A percentile compares a stretch with the other conserved stretches of the same genome.
Evolutionary conservation across 2,329 filamentous ascomycete genomes (phyloP).

Genomic region (Incumbomyces lentus): DNA sequence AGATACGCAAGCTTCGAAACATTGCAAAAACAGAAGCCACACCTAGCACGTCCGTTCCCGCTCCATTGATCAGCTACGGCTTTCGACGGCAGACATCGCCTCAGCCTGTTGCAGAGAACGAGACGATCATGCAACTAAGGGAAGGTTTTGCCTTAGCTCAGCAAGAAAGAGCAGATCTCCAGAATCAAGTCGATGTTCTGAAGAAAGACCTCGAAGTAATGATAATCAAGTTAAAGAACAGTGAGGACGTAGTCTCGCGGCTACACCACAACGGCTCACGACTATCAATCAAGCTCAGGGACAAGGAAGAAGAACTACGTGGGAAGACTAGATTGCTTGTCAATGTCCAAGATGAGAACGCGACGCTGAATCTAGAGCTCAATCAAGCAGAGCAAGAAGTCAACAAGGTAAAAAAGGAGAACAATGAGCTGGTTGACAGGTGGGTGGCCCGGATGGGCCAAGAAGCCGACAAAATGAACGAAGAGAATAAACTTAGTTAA

Average conservation of each 20-base stretch:
- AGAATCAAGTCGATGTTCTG: constrained; percentile 51
- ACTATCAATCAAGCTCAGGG: constrained; percentile 58
- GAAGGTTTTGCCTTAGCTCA: constrained; percentile 68
- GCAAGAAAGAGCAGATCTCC: constrained; percentile 59
- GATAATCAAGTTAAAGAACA: constrained; percentile 49
- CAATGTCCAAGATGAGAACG: constrained; percentile 87
- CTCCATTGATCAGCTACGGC: constrained; percentile 18
- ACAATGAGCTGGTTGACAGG: constrained; percentile 75
- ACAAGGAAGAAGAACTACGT: constrained; percentile 74
- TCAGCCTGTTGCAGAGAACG: constrained; percentile 22
- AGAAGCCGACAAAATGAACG: constrained; percentile 82
- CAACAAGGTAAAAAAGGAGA: constrained; percentile 66
- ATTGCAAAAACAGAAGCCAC: constrained; percentile 50
- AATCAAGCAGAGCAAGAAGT: constrained; percentile 72
- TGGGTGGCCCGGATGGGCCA: constrained; percentile 84
- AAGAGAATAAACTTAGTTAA: constrained; percentile 32
- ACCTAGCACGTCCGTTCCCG: constrained; percentile 19
- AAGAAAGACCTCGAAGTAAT: constrained; percentile 55
- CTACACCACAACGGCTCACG: constrained; percentile 53
- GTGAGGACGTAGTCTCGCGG: constrained; percentile 50
- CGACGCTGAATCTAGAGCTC: constrained; percentile 75
- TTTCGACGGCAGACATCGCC: constrained; percentile 12
- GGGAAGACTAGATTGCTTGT: constrained; percentile 76
- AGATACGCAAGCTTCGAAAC: constrained; percentile 40
- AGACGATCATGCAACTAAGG: constrained; percentile 37